Evolutionary conservation across 2,329 filamentous ascomycete genomes (phyloP), one percentile per base, ranked within the genome.

Genomic region (Aureobasidium sp.): DNA sequence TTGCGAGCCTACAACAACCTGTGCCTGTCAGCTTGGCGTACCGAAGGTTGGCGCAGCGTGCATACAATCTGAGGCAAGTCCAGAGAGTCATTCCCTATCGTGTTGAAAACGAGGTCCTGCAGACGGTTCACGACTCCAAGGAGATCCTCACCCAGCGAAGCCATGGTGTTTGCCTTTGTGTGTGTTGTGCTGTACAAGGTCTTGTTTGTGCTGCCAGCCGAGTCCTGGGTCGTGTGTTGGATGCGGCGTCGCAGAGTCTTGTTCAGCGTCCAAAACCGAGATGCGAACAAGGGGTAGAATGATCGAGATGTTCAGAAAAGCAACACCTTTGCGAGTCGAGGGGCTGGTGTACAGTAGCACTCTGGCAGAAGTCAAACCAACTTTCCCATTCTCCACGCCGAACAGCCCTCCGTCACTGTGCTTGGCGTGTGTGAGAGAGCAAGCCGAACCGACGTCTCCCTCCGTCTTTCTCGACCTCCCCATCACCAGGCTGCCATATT

Each of bases 101-200:
- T 99, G 79, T 99, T 99, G 81, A 99, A 99, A 71, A 99, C 94
- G 71, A 99, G 79, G 76, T 97, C 94, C 77, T 99, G 94, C 71
- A 99, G 82, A 81, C 95, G 95, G 81, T 99, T 99, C 78, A 99
- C 94, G 66, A 91, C 95, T 68, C 84, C 85, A 74, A 99, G 84
- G 76, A 99, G 81, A 77, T 99, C 92, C 77, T 99, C 94, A 72
- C 94, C 93, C 70, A 99, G 86, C 71, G 93, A 86, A 73, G 94
- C 89, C 94, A 97, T 99, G 49, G 47, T 51, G 33, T 50, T 35
- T n/a, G 29, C 35, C 25, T 50, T 15, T 29, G 27, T 29, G n/a
- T n/a, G n/a, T 50, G 27, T 35, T 50, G 46, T 50, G 27, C 29
- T 50, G 33, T 21, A 37, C 33, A 33, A 53, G 49, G 42, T 45